phyloP scores from a whole-genome alignment of 495 filamentous ascomycete genomes.

The Annulohypoxylon nitens region DNA sequence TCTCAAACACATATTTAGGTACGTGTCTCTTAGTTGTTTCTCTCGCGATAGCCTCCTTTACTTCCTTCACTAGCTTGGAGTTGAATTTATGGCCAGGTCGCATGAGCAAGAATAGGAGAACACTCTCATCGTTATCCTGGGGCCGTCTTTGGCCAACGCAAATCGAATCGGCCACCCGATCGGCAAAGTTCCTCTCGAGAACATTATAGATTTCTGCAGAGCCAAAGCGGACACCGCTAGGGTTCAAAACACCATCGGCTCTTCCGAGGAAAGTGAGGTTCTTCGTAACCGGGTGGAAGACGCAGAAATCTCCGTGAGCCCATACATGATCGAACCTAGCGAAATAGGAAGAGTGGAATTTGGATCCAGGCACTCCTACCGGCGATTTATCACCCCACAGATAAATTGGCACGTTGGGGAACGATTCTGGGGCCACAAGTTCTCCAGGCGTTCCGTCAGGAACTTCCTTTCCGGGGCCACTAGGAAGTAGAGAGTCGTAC shows the following conservation, averaged over 20 bases:
- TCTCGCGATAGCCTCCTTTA: conserved; percentile 72
- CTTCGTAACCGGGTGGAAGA: conserved; percentile 74
- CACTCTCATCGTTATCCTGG: conserved; percentile 76
- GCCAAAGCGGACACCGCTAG: conserved; percentile 87
- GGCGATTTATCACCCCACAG: conserved; percentile 73
- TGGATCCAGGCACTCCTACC: conserved; percentile 61
- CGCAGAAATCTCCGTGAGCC: conserved; percentile 85
- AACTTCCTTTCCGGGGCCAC: conserved; percentile 66
- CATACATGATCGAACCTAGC: conserved; percentile 78
- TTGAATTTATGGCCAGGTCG: conserved; percentile 69
- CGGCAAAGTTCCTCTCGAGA: conserved; percentile 73
- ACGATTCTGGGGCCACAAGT: conserved; percentile 74
- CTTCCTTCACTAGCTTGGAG: conserved; percentile 65
- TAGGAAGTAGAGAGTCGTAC: conserved; percentile 72
- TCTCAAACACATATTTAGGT: conserved; percentile 83
- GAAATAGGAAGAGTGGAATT: conserved; percentile 80
- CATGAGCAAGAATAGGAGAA: conserved; percentile 83
- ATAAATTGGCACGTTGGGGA: conserved; percentile 79
- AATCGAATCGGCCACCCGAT: conserved; percentile 73
- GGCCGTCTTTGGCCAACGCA: conserved; percentile 81
- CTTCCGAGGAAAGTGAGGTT: conserved; percentile 79
- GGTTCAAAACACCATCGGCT: conserved; percentile 92
- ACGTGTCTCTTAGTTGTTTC: conserved; percentile 80
- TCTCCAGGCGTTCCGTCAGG: conserved; percentile 76
- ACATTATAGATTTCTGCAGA: conserved; percentile 85